Percentiles rank a stretch among this genome's conserved stretches.
These are phyloP conservation scores for Chondrus crispus DNA, from an alignment of 23 red algal genomes.

Conservation along the genomic window DNA sequence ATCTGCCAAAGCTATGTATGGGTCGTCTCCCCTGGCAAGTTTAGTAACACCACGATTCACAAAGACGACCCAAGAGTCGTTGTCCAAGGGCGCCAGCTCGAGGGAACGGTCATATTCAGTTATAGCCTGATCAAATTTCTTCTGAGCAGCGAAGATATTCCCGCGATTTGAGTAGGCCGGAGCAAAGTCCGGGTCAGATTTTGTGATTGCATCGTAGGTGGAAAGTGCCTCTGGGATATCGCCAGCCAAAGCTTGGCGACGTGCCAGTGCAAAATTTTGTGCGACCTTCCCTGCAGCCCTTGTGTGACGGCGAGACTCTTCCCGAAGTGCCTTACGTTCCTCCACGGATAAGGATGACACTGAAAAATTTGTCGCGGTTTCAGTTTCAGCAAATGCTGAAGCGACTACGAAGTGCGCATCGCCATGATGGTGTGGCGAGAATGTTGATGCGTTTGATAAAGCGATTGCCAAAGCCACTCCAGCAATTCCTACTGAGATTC, in stretches of 20 bases:
- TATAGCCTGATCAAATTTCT: constrained; percentile 30
- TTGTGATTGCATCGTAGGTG: constrained; percentile 50
- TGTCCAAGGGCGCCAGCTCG: constrained; percentile 65
- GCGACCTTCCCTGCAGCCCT: constrained; percentile 28
- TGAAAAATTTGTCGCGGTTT: too few species aligned
- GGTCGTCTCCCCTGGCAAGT: constrained; percentile 36
- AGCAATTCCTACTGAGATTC: too few species aligned
- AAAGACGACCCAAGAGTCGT: constrained; percentile 76
- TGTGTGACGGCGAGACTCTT: constrained; percentile 12
- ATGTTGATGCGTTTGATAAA: too few species aligned
- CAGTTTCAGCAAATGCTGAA: too few species aligned
- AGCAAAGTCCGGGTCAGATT: constrained; percentile 64
- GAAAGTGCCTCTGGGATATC: constrained; percentile 54
- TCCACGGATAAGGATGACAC: neutral
- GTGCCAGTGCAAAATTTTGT: constrained; percentile 31
- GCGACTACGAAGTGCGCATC: too few species aligned
- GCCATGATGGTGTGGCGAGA: too few species aligned
- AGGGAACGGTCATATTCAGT: constrained; percentile 73
- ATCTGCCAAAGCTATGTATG: constrained; percentile 19
- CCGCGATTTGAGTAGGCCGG: constrained; percentile 82
- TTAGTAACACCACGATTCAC: constrained; percentile 77
- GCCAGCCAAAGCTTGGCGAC: constrained; percentile 26
- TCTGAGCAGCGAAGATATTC: constrained; percentile 65
- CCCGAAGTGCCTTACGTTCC: neutral
- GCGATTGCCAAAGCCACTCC: too few species aligned